phyloP scores from a whole-genome alignment of 148 eudicot genomes.

The Silene conica region DNA sequence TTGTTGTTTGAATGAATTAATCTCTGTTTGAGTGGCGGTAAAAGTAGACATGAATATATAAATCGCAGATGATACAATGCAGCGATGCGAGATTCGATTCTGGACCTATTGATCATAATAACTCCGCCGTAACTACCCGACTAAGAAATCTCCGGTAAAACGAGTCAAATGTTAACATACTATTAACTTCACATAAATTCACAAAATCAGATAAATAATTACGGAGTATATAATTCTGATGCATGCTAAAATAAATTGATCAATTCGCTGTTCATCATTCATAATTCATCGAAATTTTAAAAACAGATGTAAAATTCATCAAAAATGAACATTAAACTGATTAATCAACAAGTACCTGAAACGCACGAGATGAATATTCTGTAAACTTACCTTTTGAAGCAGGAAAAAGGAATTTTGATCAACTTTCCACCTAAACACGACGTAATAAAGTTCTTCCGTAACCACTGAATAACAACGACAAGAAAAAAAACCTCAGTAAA shows the following conservation, averaged over 20 bases:
- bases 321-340: not conserved
- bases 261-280: not conserved
- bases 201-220: too few relatives aligned
- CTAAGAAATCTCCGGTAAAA: too few relatives aligned
- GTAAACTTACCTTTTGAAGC: not conserved
- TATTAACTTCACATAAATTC: too few relatives aligned
- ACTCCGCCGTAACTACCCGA: too few relatives aligned
- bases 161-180: too few relatives aligned
- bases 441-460: constrained; percentile 5
- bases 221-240: not conserved
- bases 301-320: not conserved
- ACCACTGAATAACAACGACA: not conserved
- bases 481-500: constrained; percentile 1
- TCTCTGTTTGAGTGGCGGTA: not conserved
- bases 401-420: not conserved
- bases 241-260: not conserved
- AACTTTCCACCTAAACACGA: constrained; percentile 20
- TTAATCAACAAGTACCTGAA: not conserved
- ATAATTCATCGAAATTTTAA: constrained; percentile 13
- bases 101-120: too few relatives aligned
- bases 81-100: too few relatives aligned
- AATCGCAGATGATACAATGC: too few relatives aligned
- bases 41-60: not conserved
- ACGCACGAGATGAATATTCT: constrained; percentile 11
- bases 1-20: not conserved